Percentiles rank a stretch among this genome's conserved stretches.
phyloP scores from a whole-genome alignment of 148 eudicot genomes.

The Camellia sinensis region DNA sequence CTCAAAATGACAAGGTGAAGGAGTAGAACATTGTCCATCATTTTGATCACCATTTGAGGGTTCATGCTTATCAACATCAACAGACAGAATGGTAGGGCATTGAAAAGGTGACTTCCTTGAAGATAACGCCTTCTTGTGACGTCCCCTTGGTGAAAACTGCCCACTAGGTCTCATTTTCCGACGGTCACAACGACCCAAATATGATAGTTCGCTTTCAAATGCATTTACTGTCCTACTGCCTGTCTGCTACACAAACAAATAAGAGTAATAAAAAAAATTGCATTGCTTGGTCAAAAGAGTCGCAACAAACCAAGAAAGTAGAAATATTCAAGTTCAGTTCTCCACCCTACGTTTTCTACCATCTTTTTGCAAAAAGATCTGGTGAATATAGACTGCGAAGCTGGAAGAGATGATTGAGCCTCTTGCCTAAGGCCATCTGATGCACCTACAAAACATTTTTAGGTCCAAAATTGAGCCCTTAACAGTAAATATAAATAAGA shows the following conservation, averaged over 20 bases:
- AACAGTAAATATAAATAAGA: not conserved
- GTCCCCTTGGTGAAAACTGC: constrained; percentile 8
- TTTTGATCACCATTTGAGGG: constrained; percentile 11
- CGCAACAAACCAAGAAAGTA: constrained; percentile 11
- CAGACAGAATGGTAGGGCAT: constrained; percentile 20
- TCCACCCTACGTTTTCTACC: constrained; percentile 27
- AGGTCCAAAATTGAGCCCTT: constrained; percentile 11
- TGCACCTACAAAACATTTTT: constrained; percentile 14
- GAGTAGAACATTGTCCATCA: constrained; percentile 13
- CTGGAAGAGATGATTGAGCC: constrained; percentile 2
- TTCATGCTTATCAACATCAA: constrained; percentile 8
- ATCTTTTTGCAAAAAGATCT: constrained; percentile 18
- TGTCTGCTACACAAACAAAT: constrained; percentile 15
- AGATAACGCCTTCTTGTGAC: constrained; percentile 7
- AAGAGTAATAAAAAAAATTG: constrained; percentile 3
- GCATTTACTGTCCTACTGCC: constrained; percentile 21
- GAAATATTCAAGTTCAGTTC: constrained; percentile 7
- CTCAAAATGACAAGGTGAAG: constrained; percentile 13
- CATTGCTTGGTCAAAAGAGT: constrained; percentile 9
- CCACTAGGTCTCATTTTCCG: constrained; percentile 6
- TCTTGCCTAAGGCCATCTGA: constrained; percentile 14
- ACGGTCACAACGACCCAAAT: constrained; percentile 10
- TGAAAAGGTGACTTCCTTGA: constrained; percentile 30
- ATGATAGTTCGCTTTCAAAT: constrained; percentile 21
- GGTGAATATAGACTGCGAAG: constrained; percentile 22